phyloP scores from a whole-genome alignment of 768 basidiomycete species.

The Termitomyces sp. region DNA sequence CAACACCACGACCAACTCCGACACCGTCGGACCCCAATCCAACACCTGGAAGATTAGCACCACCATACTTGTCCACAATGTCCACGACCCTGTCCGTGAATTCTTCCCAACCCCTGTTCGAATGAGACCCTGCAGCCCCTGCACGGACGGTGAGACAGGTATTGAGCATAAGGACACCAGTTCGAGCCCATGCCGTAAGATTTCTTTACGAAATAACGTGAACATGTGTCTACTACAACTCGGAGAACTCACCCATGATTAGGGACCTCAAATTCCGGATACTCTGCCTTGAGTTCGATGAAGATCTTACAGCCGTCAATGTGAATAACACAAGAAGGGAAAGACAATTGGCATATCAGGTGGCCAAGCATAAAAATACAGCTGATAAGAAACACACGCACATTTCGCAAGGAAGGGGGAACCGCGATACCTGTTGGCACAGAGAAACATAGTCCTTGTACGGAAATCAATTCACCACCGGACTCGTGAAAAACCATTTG shows the following conservation, averaged over 20 bases:
- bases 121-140: slow-evolving; percentile 72
- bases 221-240: background rate
- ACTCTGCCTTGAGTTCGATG: slow-evolving; percentile 77
- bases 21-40: slow-evolving; percentile 26
- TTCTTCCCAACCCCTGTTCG: slow-evolving; percentile 83
- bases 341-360: slow-evolving; percentile 1
- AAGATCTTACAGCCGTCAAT: slow-evolving; percentile 58
- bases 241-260: slow-evolving; percentile 67
- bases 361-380: background rate
- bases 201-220: slow-evolving; percentile 44
- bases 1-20: slow-evolving; percentile 62
- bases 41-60: slow-evolving; percentile 52
- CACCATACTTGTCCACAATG: slow-evolving; percentile 70
- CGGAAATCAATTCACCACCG: slow-evolving; percentile 7
- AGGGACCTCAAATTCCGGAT: slow-evolving; percentile 73
- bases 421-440: slow-evolving; percentile 71
- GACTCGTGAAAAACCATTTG: background rate
- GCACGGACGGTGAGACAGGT: slow-evolving; percentile 88
- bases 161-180: slow-evolving; percentile 89
- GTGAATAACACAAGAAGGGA: slow-evolving; percentile 5
- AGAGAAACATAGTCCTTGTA: slow-evolving; percentile 78
- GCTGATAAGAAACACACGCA: slow-evolving; percentile 24
- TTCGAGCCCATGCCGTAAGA: slow-evolving; percentile 72
- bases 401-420: slow-evolving; percentile 83
- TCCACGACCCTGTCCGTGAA: slow-evolving; percentile 82